A percentile compares a stretch with the other conserved stretches of the same genome.
Conservation (phyloP, 176 grass and related monocot genomes). For the Rhynchospora tenuis region DNA sequence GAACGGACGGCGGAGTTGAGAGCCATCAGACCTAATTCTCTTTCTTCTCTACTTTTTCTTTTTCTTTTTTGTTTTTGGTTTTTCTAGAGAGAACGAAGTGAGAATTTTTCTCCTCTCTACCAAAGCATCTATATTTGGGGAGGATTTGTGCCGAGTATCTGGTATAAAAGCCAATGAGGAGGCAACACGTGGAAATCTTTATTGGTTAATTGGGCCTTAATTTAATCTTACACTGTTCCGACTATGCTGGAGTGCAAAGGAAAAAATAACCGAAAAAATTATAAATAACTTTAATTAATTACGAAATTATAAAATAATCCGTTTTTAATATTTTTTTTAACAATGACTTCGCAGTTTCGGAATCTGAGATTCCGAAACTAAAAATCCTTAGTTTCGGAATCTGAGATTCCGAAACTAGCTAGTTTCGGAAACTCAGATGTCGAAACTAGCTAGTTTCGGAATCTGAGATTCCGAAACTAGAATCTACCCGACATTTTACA, state of each 20-base stretch:
- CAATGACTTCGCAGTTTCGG: no score
- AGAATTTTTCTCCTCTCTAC: background rate
- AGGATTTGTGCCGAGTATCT: background rate
- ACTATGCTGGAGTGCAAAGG: background rate
- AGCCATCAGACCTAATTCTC: conserved; percentile 10
- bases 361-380: no score
- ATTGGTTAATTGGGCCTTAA: background rate
- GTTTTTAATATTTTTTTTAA: no score
- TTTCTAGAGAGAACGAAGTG: background rate
- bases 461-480: no score
- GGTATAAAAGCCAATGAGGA: background rate
- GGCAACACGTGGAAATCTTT: background rate
- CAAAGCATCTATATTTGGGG: background rate
- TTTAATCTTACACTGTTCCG: background rate
- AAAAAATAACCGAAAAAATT: no score
- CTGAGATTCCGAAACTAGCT: no score
- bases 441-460: no score
- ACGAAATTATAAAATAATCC: no score
- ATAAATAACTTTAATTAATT: no score
- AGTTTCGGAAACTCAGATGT: no score
- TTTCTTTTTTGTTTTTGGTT: background rate
- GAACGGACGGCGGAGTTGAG: conserved; percentile 15
- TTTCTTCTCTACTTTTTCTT: background rate
- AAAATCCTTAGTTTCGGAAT: no score
- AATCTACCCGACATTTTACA: no score